Conservation (phyloP, 805 yeast genomes). For the Candida easanensis region DNA sequence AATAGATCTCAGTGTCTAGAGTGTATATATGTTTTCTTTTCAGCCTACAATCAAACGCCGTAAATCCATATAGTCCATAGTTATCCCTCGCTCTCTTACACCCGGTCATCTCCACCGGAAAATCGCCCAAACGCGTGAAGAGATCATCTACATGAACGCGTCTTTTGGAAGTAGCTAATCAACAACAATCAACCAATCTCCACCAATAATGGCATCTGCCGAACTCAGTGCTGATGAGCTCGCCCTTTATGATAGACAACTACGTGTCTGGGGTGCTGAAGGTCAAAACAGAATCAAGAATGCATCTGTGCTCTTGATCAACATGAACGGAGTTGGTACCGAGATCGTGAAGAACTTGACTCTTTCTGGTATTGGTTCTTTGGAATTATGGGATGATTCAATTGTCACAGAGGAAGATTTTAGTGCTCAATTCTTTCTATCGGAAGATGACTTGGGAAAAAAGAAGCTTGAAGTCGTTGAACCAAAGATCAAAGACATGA, state of each 20-base stretch:
- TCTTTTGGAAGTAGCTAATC: too few relatives aligned
- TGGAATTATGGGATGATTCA: conserved; percentile 65
- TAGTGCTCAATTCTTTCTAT: conserved; percentile 72
- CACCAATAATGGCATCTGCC: neutral
- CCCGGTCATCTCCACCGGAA: too few relatives aligned
- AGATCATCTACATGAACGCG: too few relatives aligned
- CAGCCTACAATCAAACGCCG: too few relatives aligned
- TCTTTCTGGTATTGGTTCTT: conserved; percentile 80
- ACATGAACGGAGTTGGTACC: conserved; percentile 73
- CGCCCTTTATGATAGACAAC: conserved; percentile 91
- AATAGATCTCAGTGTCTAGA: too few relatives aligned
- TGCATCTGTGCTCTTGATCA: conserved; percentile 67
- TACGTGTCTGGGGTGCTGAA: conserved; percentile 92
- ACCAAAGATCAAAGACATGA: conserved; percentile 63
- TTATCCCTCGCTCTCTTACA: too few relatives aligned
- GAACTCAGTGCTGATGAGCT: conserved; percentile 62
- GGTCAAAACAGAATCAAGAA: conserved; percentile 78
- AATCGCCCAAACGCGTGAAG: too few relatives aligned
- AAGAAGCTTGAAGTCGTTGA: conserved; percentile 53
- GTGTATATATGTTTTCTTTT: too few relatives aligned
- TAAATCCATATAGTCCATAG: too few relatives aligned
- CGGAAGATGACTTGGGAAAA: conserved; percentile 52
- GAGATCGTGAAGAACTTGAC: conserved; percentile 84
- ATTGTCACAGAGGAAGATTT: conserved; percentile 58
- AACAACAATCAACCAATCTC: neutral